phyloP scores from a whole-genome alignment of 2,329 filamentous ascomycete species.

The Fusarium sp. region DNA sequence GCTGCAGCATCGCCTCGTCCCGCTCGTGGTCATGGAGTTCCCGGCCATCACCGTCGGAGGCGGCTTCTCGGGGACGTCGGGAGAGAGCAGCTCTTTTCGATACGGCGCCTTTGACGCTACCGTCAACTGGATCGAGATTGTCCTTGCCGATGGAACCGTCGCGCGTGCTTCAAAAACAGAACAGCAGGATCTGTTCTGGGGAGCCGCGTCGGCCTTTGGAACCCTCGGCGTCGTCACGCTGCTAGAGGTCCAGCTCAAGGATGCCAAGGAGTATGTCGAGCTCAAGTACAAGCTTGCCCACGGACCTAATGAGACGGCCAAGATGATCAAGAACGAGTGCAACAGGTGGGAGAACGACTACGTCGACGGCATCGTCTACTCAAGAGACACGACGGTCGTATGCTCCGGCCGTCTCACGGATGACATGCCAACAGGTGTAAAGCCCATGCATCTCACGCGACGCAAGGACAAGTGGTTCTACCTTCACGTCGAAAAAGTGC shows the following conservation, averaged over 20 bases:
- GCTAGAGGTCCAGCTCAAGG: conserved; percentile 66
- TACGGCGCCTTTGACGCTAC: conserved; percentile 72
- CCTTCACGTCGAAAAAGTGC: conserved; percentile 65
- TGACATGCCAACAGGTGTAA: conserved; percentile 48
- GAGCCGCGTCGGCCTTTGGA: conserved; percentile 71
- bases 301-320: conserved; percentile 50
- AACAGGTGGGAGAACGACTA: conserved; percentile 63
- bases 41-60: conserved; percentile 77
- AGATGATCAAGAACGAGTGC: conserved; percentile 57
- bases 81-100: conserved; percentile 74
- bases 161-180: conserved; percentile 62
- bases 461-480: conserved; percentile 77
- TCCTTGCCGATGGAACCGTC: conserved; percentile 68
- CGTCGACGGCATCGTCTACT: conserved; percentile 74
- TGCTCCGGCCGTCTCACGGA: conserved; percentile 68
- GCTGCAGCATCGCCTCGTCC: conserved; percentile 64
- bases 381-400: conserved; percentile 62
- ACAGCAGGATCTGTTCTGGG: conserved; percentile 68
- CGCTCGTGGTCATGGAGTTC: conserved; percentile 76
- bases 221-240: conserved; percentile 73
- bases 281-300: conserved; percentile 62
- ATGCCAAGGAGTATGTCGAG: conserved; percentile 64
- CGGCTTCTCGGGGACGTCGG: conserved; percentile 71
- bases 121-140: conserved; percentile 69
- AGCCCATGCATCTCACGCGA: conserved; percentile 61